phyloP scores from a whole-genome alignment of 202 grass and related monocot genomes.

The Musa balbisiana region DNA sequence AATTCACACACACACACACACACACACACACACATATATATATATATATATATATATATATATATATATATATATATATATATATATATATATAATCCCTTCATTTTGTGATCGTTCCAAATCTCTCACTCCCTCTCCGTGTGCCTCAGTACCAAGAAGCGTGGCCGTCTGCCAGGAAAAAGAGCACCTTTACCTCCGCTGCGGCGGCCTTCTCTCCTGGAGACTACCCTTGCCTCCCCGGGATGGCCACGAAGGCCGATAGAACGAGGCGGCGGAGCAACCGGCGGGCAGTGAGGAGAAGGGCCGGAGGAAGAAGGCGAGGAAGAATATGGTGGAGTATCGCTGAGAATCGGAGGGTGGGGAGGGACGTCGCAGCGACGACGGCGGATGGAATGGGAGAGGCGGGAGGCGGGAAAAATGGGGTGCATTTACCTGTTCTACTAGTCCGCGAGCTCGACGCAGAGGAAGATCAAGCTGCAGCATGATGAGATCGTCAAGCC shows the following conservation, averaged over 20 bases:
- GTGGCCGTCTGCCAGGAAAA: not conserved
- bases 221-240: not conserved
- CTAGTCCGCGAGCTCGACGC: constrained; percentile 45
- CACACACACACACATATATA: too few species aligned
- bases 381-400: not conserved
- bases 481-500: constrained; percentile 76
- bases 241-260: not conserved
- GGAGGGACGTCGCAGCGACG: not conserved
- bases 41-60: too few species aligned
- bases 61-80: too few species aligned
- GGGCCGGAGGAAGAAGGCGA: not conserved
- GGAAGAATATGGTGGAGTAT: not conserved
- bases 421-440: constrained; percentile 52
- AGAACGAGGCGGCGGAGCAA: not conserved
- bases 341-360: not conserved
- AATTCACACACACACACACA: too few species aligned
- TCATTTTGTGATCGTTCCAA: too few species aligned
- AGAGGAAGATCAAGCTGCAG: constrained; percentile 58
- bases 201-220: not conserved
- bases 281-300: constrained; percentile 16
- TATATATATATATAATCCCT: too few species aligned
- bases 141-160: constrained; percentile 24
- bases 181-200: not conserved
- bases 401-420: not conserved
- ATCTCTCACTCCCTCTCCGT: not conserved